phyloP scores from a whole-genome alignment of 371 early-diverging fungal genomes.

The Saksenaea vasiformis region DNA sequence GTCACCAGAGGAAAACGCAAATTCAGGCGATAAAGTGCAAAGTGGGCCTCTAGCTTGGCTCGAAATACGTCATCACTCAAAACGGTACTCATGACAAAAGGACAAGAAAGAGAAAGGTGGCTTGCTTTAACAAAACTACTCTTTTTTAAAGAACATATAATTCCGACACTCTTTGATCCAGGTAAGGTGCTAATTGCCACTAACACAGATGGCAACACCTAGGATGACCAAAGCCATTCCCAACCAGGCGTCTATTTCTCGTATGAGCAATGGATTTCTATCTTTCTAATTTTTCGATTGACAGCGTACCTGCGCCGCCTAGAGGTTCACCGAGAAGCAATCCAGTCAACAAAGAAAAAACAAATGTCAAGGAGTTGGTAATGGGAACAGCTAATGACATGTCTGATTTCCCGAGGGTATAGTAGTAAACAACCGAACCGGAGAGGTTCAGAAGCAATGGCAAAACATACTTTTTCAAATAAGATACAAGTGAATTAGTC shows the following conservation, averaged over 20 bases:
- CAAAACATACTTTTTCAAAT: slow-evolving; percentile 63
- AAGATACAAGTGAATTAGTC: neutral
- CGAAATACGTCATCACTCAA: slow-evolving; percentile 38
- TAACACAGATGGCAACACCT: slow-evolving; percentile 71
- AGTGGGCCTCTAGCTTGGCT: slow-evolving; percentile 42
- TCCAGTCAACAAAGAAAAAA: slow-evolving; percentile 83
- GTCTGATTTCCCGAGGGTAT: slow-evolving; percentile 86
- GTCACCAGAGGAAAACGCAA: slow-evolving; percentile 35
- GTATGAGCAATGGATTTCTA: neutral
- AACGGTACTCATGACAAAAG: neutral
- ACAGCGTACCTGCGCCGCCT: slow-evolving; percentile 47
- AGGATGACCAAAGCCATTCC: slow-evolving; percentile 68
- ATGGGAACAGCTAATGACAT: slow-evolving; percentile 93
- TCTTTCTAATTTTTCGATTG: neutral
- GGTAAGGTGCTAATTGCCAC: too few relatives aligned
- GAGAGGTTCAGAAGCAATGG: slow-evolving; percentile 86
- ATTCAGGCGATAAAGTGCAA: slow-evolving; percentile 49
- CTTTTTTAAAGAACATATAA: too few relatives aligned
- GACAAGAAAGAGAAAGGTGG: neutral
- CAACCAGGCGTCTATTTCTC: slow-evolving; percentile 50
- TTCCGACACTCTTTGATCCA: neutral
- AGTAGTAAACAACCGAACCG: slow-evolving; percentile 90
- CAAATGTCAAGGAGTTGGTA: slow-evolving; percentile 87
- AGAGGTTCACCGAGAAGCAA: slow-evolving; percentile 76
- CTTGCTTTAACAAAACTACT: neutral